Evolutionary conservation across 768 basidiomycete genomes (phyloP), one percentile per base, ranked within the genome.

Genomic region (Phlebiopsis gigantea): DNA sequence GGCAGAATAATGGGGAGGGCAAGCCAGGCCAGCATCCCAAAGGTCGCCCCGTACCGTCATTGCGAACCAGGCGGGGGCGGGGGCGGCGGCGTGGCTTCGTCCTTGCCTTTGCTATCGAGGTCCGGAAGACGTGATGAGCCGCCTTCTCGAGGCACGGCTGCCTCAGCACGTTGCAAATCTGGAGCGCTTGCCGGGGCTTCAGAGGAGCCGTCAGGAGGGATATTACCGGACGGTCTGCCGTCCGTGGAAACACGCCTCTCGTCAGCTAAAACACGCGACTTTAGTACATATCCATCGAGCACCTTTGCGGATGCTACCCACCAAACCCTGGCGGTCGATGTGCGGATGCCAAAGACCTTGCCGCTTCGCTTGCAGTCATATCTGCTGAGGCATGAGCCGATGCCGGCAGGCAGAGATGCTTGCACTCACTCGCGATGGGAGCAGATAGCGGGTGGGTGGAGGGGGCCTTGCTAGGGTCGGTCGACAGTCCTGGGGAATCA

Each of bases 21-120:
- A 57, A 77, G 67, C 74, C 71, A 76, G 59, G 71, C 70, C 63
- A 77, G 66, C 60, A 65, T 66, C 69, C 76, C 70, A 65, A 77
- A 72, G 71, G 76, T 72, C 76, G 76, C 76, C 77, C 76, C 73
- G 74, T 68, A 75, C 71, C 75, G 76, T 77, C 76, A 77, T 65
- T 75, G 73, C 45, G 65, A 56, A 8, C 30, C 44, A 22, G 45
- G 44, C 65, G 73, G 72, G 41, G 65, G 57, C 45, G 10, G 45
- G 10, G 54, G 54, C 5, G 25, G 54, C 2, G 54, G 54, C 21
- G 51, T 8, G 24, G 24, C 51, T 7, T 29, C 19, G 34, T 53
- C 42, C 51, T 22, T n/a, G n/a, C n/a, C n/a, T n/a, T n/a, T n/a
- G n/a, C n/a, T n/a, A 26, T 12, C 46, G 24, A 17, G 19, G 14